Evolutionary conservation across 2,329 filamentous ascomycete species (phyloP).

Genomic region (Ophiobolus disseminans): DNA sequence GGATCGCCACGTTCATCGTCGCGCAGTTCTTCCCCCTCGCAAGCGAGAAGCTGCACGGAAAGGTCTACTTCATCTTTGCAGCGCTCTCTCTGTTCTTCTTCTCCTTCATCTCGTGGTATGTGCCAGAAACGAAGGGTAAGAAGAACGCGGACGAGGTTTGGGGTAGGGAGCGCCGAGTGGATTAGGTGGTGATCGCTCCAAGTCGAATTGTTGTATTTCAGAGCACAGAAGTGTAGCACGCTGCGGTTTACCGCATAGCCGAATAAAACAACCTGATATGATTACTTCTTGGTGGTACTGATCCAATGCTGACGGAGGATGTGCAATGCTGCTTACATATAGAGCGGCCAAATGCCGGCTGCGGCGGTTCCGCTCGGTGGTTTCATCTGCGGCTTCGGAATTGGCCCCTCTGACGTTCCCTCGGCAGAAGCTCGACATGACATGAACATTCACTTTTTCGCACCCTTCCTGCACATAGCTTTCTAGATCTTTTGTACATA

Average conservation of each 20-base stretch:
- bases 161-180: conserved; percentile 64
- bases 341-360: background rate
- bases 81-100: conserved; percentile 72
- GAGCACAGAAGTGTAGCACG: background rate
- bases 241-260: no score
- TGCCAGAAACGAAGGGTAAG: conserved; percentile 91
- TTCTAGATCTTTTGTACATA: background rate
- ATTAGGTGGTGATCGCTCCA: no score
- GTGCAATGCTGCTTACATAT: background rate
- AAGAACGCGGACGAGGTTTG: conserved; percentile 88
- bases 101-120: conserved; percentile 73
- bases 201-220: background rate
- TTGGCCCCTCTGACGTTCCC: conserved; percentile 1
- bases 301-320: background rate
- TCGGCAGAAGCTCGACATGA: background rate
- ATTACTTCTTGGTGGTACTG: no score
- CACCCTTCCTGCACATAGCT: background rate
- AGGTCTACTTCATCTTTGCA: conserved; percentile 92
- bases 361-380: background rate
- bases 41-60: conserved; percentile 79
- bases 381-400: background rate
- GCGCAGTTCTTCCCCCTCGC: conserved; percentile 94
- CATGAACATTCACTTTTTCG: background rate
- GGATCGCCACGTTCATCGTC: conserved; percentile 88
- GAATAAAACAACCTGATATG: conserved; percentile 4